phyloP scores from a whole-genome alignment of 176 grass and related monocot genomes.

The Oryza brachyantha region DNA sequence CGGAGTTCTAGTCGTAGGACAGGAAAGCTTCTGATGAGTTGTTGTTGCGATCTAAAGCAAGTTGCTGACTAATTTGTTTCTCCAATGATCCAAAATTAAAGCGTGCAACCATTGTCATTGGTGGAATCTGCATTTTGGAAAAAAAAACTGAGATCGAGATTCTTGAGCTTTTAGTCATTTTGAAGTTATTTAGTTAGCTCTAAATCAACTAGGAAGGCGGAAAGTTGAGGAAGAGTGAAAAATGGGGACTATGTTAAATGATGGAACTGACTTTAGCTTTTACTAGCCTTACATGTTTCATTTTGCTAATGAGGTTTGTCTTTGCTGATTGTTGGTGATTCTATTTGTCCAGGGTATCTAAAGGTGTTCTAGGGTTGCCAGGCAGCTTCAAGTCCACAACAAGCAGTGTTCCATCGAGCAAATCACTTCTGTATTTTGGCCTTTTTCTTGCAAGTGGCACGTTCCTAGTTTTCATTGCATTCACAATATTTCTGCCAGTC shows the following conservation, averaged over 20 bases:
- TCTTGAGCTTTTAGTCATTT: background rate
- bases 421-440: constrained; percentile 87
- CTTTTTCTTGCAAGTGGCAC: constrained; percentile 80
- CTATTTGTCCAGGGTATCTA: constrained; percentile 57
- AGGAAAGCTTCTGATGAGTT: background rate
- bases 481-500: constrained; percentile 92
- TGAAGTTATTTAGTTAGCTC: background rate
- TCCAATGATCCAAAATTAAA: background rate
- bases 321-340: constrained; percentile 24
- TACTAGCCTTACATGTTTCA: background rate
- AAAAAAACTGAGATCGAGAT: too few relatives aligned
- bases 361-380: constrained; percentile 77
- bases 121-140: background rate
- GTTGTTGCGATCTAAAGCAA: background rate
- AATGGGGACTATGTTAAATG: background rate
- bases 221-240: background rate
- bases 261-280: background rate
- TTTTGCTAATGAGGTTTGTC: constrained; percentile 3
- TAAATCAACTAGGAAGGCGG: background rate
- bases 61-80: background rate
- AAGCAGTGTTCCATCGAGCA: constrained; percentile 79
- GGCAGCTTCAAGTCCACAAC: constrained; percentile 76
- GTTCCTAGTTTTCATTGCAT: constrained; percentile 90
- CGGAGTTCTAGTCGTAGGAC: background rate
- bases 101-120: background rate